phyloP scores from a whole-genome alignment of 345 rosid genomes.

The Syzygium aqueum region DNA sequence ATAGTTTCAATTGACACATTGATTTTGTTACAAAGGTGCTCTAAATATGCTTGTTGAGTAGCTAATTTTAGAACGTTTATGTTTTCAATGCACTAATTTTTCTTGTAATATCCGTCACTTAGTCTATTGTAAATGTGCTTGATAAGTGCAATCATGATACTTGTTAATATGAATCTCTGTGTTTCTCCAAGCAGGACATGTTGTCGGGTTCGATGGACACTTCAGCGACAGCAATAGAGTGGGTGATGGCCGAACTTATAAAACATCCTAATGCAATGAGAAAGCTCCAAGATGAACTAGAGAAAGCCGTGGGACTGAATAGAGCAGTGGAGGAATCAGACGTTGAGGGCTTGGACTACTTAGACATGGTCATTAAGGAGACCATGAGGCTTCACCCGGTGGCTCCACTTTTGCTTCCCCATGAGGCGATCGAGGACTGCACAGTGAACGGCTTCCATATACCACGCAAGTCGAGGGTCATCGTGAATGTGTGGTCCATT shows the following conservation, averaged over 20 bases:
- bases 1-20: neutral
- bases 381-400: conserved; percentile 38
- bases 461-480: conserved; percentile 18
- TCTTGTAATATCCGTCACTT: neutral
- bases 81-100: neutral
- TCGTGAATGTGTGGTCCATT: conserved; percentile 30
- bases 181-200: conserved; percentile 15
- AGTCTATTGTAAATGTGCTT: neutral
- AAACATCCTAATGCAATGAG: conserved; percentile 19
- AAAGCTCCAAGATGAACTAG: conserved; percentile 29
- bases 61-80: neutral
- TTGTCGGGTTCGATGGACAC: conserved; percentile 16
- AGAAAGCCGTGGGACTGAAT: conserved; percentile 21
- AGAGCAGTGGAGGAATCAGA: conserved; percentile 43
- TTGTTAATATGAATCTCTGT: neutral
- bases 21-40: neutral
- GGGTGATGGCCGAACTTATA: conserved; percentile 23
- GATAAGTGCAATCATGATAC: neutral
- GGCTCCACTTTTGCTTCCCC: conserved; percentile 24
- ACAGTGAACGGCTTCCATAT: conserved; percentile 17
- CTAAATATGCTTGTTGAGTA: neutral
- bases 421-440: conserved; percentile 17
- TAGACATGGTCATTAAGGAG: conserved; percentile 40
- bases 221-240: conserved; percentile 20
- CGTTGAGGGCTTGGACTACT: conserved; percentile 14